phyloP scores from a whole-genome alignment of 768 basidiomycete species.

The Mycena amicta region DNA sequence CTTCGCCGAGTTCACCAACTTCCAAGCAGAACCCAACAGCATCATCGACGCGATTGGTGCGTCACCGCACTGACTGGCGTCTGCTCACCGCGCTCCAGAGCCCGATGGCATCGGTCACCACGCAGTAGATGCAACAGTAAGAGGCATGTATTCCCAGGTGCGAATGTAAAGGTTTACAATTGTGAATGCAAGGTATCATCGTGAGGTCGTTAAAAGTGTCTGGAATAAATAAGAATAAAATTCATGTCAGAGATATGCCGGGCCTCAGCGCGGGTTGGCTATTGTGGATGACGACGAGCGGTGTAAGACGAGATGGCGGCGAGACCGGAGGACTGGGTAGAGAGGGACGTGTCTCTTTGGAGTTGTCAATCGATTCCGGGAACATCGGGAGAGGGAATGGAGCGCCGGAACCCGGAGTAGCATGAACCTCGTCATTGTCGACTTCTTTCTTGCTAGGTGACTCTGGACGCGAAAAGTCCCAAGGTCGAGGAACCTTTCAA shows the following conservation, averaged over 20 bases:
- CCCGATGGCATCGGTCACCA: conserved; percentile 41
- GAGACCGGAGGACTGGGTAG: conserved; percentile 25
- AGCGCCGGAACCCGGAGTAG: conserved; percentile 3
- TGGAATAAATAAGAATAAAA: conserved; percentile 6
- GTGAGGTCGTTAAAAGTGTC: conserved; percentile 5
- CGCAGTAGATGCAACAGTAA: conserved; percentile 29
- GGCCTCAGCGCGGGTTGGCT: conserved; percentile 11
- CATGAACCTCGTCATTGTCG: too few relatives aligned
- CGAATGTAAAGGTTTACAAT: conserved; percentile 7
- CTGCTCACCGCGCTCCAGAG: conserved; percentile 30
- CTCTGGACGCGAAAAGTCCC: conserved; percentile 67
- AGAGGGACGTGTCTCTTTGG: conserved; percentile 5
- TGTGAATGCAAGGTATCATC: conserved; percentile 6
- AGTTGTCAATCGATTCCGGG: not conserved
- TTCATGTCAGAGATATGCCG: conserved; percentile 4
- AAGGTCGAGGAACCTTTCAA: conserved; percentile 64
- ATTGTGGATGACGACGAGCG: conserved; percentile 9
- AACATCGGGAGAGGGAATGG: not conserved
- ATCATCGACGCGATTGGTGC: conserved; percentile 28
- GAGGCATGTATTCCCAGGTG: not conserved
- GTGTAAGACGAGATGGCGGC: conserved; percentile 11
- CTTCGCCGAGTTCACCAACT: conserved; percentile 32
- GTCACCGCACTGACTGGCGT: not conserved
- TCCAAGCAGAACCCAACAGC: conserved; percentile 16
- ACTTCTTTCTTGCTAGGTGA: conserved; percentile 16